Percentiles rank a stretch among this genome's conserved stretches.
These are phyloP conservation scores for Danielia oregonensis DNA, from an alignment of 805 yeast species.

Conservation along the genomic window DNA sequence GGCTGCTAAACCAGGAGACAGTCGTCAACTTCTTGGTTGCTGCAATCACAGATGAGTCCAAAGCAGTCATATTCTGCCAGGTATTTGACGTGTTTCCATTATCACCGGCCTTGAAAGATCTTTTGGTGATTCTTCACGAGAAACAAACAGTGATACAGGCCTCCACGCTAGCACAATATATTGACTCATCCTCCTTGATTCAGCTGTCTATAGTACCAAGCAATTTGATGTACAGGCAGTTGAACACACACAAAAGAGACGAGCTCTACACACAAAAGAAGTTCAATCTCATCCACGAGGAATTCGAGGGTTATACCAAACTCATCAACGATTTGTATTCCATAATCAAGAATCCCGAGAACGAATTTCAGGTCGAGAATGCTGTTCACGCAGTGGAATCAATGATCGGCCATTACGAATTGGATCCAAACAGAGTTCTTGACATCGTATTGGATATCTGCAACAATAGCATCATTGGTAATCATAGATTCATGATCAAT, in stretches of 20 bases:
- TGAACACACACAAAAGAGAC: conserved; percentile 37
- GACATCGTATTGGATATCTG: conserved; percentile 59
- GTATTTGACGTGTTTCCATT: conserved; percentile 37
- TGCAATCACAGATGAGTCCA: conserved; percentile 28
- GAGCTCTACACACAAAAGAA: conserved; percentile 48
- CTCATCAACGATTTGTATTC: conserved; percentile 47
- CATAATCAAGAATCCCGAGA: conserved; percentile 39
- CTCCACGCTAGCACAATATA: conserved; percentile 27
- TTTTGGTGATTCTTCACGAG: conserved; percentile 21
- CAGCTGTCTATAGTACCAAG: conserved; percentile 28
- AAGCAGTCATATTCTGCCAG: conserved; percentile 35
- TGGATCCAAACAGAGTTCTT: conserved; percentile 70
- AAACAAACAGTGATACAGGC: conserved; percentile 25
- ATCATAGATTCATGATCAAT: conserved; percentile 44
- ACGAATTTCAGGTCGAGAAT: conserved; percentile 38
- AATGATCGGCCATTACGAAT: conserved; percentile 67
- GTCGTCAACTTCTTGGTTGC: conserved; percentile 22
- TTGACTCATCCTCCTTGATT: conserved; percentile 27
- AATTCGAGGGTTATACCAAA: conserved; percentile 73
- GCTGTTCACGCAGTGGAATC: conserved; percentile 48
- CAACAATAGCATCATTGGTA: conserved; percentile 39
- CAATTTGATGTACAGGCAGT: conserved; percentile 31
- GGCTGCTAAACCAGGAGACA: conserved; percentile 11
- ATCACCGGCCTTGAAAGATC: conserved; percentile 16
- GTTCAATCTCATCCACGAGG: conserved; percentile 69